Percentiles rank a stretch among this genome's conserved stretches.
Evolutionary conservation across 768 basidiomycete species (phyloP).

Genomic region (Amanita jacksonii): DNA sequence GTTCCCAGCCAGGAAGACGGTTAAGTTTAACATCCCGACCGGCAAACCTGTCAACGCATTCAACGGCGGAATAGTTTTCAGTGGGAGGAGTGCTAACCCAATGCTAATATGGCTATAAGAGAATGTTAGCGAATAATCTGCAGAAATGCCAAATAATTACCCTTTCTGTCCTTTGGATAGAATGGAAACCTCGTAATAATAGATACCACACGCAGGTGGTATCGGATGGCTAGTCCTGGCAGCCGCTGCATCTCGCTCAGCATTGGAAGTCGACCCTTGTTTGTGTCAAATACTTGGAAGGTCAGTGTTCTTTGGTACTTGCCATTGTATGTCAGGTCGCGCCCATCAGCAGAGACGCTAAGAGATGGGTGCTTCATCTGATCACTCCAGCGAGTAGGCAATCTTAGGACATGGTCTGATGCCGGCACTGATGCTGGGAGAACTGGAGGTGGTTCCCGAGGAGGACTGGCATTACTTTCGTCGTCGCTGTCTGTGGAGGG

Average conservation of each 20-base stretch:
- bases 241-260: constrained; percentile 78
- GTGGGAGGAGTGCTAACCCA: constrained; percentile 48
- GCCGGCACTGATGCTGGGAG: constrained; percentile 20
- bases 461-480: constrained; percentile 45
- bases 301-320: constrained; percentile 7
- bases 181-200: constrained; percentile 90
- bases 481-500: constrained; percentile 57
- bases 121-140: constrained; percentile 5
- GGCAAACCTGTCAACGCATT: constrained; percentile 43
- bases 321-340: constrained; percentile 70
- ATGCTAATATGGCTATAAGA: constrained; percentile 63
- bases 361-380: constrained; percentile 50
- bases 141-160: constrained; percentile 48
- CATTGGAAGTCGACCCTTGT: constrained; percentile 17
- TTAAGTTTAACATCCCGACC: constrained; percentile 53
- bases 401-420: constrained; percentile 34
- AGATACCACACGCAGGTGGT: constrained; percentile 82
- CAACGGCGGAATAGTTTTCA: constrained; percentile 9
- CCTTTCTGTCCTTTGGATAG: constrained; percentile 73
- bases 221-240: constrained; percentile 71
- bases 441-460: constrained; percentile 27
- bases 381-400: constrained; percentile 78
- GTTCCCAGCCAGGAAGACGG: constrained; percentile 81
- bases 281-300: neutral
- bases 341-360: constrained; percentile 58